Evolutionary conservation across 1,284 basidiomycete species (phyloP).

Genomic region (Tausonia pullulans): DNA sequence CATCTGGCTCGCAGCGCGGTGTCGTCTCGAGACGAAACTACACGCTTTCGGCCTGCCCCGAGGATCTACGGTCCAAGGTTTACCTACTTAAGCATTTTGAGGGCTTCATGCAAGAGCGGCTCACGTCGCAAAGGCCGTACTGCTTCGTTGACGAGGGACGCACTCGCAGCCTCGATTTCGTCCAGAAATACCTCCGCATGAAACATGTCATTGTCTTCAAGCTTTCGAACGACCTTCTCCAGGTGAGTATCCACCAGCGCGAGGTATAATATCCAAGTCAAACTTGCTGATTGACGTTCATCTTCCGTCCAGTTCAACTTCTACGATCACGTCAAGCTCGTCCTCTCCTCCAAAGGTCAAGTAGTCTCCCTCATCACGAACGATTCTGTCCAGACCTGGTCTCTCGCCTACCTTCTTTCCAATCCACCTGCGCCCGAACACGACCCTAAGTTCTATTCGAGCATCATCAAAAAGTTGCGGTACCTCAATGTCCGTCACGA

Average conservation of each 20-base stretch:
- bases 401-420: slow-evolving; percentile 60
- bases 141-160: slow-evolving; percentile 59
- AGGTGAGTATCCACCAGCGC: slow-evolving; percentile 41
- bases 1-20: slow-evolving; percentile 6
- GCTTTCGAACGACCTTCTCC: slow-evolving; percentile 82
- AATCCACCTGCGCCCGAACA: slow-evolving; percentile 43
- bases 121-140: slow-evolving; percentile 71
- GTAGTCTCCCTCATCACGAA: slow-evolving; percentile 83
- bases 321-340: slow-evolving; percentile 91
- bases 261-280: background rate
- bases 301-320: slow-evolving; percentile 72
- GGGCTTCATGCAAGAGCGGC: slow-evolving; percentile 75
- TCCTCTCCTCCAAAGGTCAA: slow-evolving; percentile 68
- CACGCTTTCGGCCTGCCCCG: slow-evolving; percentile 52
- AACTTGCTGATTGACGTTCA: background rate
- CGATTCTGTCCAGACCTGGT: slow-evolving; percentile 67
- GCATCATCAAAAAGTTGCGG: slow-evolving; percentile 61
- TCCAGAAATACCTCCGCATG: slow-evolving; percentile 90
- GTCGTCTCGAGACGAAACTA: slow-evolving; percentile 57
- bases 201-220: slow-evolving; percentile 95
- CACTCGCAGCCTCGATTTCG: slow-evolving; percentile 78
- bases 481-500: slow-evolving; percentile 41
- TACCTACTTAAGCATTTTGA: slow-evolving; percentile 78
- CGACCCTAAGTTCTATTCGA: slow-evolving; percentile 49
- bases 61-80: slow-evolving; percentile 27